Base-by-base conservation (phyloP, 1,284 basidiomycete genomes). In the Pseudozyma thailandica region DNA sequence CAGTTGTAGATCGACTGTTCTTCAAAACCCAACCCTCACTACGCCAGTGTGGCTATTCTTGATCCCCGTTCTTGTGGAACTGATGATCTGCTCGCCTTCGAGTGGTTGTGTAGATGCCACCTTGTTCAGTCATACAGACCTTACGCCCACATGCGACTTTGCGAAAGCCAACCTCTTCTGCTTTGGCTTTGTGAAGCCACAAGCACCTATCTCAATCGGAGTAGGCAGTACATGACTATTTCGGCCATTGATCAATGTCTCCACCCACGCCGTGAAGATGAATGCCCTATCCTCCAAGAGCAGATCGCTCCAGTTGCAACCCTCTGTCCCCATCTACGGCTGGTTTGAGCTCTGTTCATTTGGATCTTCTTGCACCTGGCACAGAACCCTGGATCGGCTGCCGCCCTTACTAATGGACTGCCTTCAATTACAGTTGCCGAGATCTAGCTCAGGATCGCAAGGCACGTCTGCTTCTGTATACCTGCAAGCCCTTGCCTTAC, bases 361-460 rank as follows among this genome's bases (percentile, higher is more conserved):
- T 6, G 6, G 33, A 16, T 6, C 18, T 20, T 41, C 6, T 10
- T 21, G 38, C 30, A 15, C 30, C 30, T 31, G 7, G 30, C 20
- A 53, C 10, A 15, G 27, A n/a, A 54, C 51, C 51, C 51, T 54
- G 47, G 50, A 39, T 44, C 49, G 38, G 52, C 59, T 47, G 44
- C 48, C 43, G 48, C 47, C n/a, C 52, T 62, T 31, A 55, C 21
- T 55, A 43, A 55, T 47, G 51, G 9, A 45, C 31, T 53, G 46
- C 41, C 18, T n/a, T 27, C 50, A 48, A 37, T 42, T 37, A 10
- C 46, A 41, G 39, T 60, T 60, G 50, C 59, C 52, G 59, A 62
- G 53, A 47, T 41, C 53, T 41, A 39, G 48, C 47, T 31, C 35
- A 31, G 45, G 60, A 63, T 63, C 60, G 49, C 49, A 56, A 52